Conservation (phyloP, 1,139 yeast genomes). For the Blastobotrys malaysiensis region DNA sequence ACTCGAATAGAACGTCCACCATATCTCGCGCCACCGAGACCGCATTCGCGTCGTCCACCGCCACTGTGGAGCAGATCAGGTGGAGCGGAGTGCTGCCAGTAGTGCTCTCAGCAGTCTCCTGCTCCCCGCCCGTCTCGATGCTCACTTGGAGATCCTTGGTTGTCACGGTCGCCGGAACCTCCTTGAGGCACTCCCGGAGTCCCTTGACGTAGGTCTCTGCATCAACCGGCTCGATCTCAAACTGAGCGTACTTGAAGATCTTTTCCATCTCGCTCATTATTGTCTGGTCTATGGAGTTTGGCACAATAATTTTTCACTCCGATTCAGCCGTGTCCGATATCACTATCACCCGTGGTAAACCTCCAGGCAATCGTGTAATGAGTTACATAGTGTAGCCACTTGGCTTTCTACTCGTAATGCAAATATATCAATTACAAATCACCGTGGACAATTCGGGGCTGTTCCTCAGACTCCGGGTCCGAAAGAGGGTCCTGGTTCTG, state of each 20-base stretch:
- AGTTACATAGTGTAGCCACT: too few species aligned
- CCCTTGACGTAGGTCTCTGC: constrained; percentile 39
- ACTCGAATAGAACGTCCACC: constrained; percentile 64
- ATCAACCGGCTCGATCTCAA: constrained; percentile 52
- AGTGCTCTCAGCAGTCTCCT: constrained; percentile 7
- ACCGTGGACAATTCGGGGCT: neutral
- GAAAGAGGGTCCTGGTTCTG: constrained; percentile 6
- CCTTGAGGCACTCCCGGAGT: constrained; percentile 47
- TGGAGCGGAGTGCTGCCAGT: constrained; percentile 79
- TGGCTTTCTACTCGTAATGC: neutral
- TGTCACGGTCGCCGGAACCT: constrained; percentile 80
- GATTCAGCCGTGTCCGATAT: neutral
- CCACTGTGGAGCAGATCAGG: constrained; percentile 37
- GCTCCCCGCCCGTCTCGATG: constrained; percentile 1
- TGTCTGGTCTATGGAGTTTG: neutral
- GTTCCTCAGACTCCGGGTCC: neutral
- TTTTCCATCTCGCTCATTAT: neutral
- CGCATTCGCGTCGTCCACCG: constrained; percentile 32
- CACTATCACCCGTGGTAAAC: too few species aligned
- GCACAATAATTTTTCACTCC: neutral
- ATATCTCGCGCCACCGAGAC: constrained; percentile 47
- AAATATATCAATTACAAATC: neutral
- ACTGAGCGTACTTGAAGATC: constrained; percentile 60
- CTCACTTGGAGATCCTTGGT: constrained; percentile 57
- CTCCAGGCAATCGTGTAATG: too few species aligned